Base-by-base conservation (phyloP, 106 monocot species). In the Dioscorea alata region DNA sequence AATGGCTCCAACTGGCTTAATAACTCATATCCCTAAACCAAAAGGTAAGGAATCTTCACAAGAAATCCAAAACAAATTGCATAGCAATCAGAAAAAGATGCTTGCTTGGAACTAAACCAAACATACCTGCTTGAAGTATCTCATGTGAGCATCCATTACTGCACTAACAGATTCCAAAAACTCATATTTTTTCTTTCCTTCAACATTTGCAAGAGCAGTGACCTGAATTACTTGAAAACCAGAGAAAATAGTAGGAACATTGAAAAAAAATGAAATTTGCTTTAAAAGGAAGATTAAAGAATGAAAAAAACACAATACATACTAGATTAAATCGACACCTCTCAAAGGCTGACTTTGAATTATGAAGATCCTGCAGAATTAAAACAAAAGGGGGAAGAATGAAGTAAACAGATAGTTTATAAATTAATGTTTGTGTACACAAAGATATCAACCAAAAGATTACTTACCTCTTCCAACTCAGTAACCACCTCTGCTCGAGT, bases 141-240 rank as follows among this genome's bases (percentile, higher is more conserved):
- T 83, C 86, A 97, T 67, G 79, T 97, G 92, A 31, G 96, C 96
- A 97, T 97, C 96, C 96, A 97, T 97, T 57, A 92, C 83, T 69
- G 92, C 86, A 75, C 89, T 97, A 67, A 97, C 77, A 59, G 92
- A 92, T 82, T 92, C 96, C 74, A 97, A 77, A 68, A 97, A 97
- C 60, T 97, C 96, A 79, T 78, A 97, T 65, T 97, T 97, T 63
- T 85, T 92, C 76, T 87, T 97, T 74, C 92, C 89, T 63, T 97
- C 96, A 74, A 92, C 76, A 74, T 64, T 92, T 64, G 92, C 76
- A 71, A 97, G 86, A 71, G 82, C 86, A 72, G 56, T 86, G 56
- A 92, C 89, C 96, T 97, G 86, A 84, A 89, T 64, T 75, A 65
- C 80, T 97, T 88, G 71, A 73, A 66, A 81, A 60, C 67, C 66